Base-by-base conservation (phyloP, 371 early-diverging fungal species). In the Mortierella sp. region DNA sequence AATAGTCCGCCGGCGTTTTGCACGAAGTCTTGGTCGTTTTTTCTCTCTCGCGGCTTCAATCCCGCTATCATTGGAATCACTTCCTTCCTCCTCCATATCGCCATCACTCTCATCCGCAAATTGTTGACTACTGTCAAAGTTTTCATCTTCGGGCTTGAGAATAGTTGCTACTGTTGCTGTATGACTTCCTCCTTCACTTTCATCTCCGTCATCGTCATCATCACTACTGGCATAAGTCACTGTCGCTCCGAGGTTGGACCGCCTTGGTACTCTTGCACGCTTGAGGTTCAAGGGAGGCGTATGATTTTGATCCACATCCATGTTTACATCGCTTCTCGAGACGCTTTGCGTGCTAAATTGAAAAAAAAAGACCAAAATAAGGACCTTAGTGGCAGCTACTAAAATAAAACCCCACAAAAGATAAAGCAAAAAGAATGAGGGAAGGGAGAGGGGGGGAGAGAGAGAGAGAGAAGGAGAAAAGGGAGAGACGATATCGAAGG, bases 41-140 rank as follows among this genome's bases (percentile, higher is more conserved):
- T 18, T 63, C 18, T 51, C 66, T 19, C 59, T 58, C 21, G 25
- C 69, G 19, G 58, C 70, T 5, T 59, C 66, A 37, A 37, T 37
- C 37, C 37, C 37, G 23, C 60, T 64, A 23, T 43, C 46, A 30
- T 75, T 65, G n/a, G 75, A 74, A 5, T 72, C 81, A 62, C 64
- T 71, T 43, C 19, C 45, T 19, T 82, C 82, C 12, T 79, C 72
- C 18, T 69, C 80, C 59, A 77, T 81, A 4, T 81, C 80, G 7
- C 75, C 60, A 14, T 68, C 76, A 19, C 74, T 72, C 7, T 64
- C 74, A 19, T 68, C 72, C 7, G 64, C 67, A 48, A 65, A 37
- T 37, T 37, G 37, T 9, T 37, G 37, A 37, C 37, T 37, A 37
- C 37, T 71, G 55, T 45, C 58, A 47, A 57, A 56, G 7, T 29